Conservation (phyloP, 1,139 yeast genomes). For the Yamadazyma friedrichii region DNA sequence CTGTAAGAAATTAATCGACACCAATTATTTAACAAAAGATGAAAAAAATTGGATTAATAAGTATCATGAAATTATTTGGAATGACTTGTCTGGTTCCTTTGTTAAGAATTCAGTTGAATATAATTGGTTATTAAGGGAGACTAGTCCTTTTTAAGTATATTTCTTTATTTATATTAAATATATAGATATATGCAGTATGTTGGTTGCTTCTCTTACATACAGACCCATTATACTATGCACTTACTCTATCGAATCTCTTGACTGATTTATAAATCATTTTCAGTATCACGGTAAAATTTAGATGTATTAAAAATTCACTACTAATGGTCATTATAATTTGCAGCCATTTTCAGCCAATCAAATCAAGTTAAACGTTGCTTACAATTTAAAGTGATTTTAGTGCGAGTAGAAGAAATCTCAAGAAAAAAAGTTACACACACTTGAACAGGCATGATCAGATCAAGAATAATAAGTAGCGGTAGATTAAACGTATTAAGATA, state of each 20-base stretch:
- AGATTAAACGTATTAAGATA: slow-evolving; percentile 19
- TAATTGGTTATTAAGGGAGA: slow-evolving; percentile 78
- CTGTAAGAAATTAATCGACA: slow-evolving; percentile 28
- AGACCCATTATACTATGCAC: too few species aligned
- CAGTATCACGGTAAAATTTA: too few species aligned
- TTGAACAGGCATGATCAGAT: slow-evolving; percentile 6
- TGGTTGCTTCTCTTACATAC: too few species aligned
- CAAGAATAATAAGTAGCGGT: slow-evolving; percentile 16
- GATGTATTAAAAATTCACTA: neutral
- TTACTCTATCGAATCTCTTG: too few species aligned
- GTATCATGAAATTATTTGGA: slow-evolving; percentile 66
- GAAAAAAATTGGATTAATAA: slow-evolving; percentile 69
- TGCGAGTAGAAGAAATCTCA: neutral
- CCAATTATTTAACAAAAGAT: slow-evolving; percentile 43
- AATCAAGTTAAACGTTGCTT: slow-evolving; percentile 5
- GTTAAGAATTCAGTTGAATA: slow-evolving; percentile 53
- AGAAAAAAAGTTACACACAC: slow-evolving; percentile 1
- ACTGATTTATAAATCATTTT: too few species aligned
- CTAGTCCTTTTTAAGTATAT: slow-evolving; percentile 21
- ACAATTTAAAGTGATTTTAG: slow-evolving; percentile 2
- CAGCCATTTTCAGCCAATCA: slow-evolving; percentile 8
- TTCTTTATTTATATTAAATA: too few species aligned
- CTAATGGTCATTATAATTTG: neutral
- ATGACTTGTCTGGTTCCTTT: slow-evolving; percentile 46
- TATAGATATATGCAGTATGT: too few species aligned